Evolutionary conservation across 2,329 filamentous ascomycete genomes (phyloP).

Genomic region (Pestalotiopsis fici): DNA sequence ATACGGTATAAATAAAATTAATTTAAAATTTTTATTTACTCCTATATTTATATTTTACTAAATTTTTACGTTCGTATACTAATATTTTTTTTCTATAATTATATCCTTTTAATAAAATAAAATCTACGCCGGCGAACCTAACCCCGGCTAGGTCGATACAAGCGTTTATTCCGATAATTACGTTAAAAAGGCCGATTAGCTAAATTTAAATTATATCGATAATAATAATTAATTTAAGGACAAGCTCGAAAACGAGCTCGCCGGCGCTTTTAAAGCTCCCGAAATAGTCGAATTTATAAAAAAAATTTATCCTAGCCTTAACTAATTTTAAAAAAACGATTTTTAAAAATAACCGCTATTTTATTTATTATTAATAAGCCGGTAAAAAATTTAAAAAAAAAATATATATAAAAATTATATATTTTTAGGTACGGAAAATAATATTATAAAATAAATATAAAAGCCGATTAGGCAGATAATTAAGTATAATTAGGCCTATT

Average conservation of each 20-base stretch:
- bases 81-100: neutral
- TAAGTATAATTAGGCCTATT: neutral
- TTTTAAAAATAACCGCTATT: neutral
- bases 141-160: neutral
- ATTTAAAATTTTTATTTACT: neutral
- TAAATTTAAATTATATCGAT: neutral
- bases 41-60: neutral
- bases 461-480: neutral
- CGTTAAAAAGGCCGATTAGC: too few species aligned
- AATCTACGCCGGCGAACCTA: neutral
- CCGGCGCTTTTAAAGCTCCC: too few species aligned
- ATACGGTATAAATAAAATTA: too few species aligned
- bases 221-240: neutral
- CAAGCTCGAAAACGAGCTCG: neutral
- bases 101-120: neutral
- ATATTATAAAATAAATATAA: neutral
- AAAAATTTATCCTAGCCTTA: neutral
- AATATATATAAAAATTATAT: neutral
- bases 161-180: neutral
- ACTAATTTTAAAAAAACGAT: neutral
- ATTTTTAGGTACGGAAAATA: neutral
- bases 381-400: neutral
- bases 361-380: neutral
- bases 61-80: neutral
- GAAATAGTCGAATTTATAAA: neutral